These are phyloP conservation scores for Arachis hypogaea DNA, from an alignment of 306 rosid species.

Conservation along the genomic window DNA sequence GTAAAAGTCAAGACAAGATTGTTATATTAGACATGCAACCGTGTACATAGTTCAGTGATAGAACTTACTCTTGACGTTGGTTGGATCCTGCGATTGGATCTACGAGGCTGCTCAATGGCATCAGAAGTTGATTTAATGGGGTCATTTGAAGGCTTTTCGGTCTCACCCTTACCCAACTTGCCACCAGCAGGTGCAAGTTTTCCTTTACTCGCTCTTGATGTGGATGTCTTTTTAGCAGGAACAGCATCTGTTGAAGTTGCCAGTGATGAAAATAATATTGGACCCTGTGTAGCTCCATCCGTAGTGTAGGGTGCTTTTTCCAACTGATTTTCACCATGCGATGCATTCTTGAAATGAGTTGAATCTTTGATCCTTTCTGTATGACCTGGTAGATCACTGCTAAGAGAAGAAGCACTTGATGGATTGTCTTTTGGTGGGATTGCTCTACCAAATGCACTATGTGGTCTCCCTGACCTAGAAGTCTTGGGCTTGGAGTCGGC, in stretches of 20 bases:
- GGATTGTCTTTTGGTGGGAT: slow-evolving; percentile 45
- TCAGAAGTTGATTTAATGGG: slow-evolving; percentile 59
- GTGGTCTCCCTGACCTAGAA: slow-evolving; percentile 60
- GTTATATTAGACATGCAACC: background rate
- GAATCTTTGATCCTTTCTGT: slow-evolving; percentile 55
- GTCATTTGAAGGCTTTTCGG: slow-evolving; percentile 51
- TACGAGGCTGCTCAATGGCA: slow-evolving; percentile 83
- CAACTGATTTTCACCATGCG: slow-evolving; percentile 48
- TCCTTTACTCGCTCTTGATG: slow-evolving; percentile 70
- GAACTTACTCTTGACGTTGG: slow-evolving; percentile 94
- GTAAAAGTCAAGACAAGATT: background rate
- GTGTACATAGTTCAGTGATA: background rate
- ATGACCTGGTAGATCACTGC: slow-evolving; percentile 46
- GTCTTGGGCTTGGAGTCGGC: slow-evolving; percentile 68
- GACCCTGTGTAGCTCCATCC: slow-evolving; percentile 57
- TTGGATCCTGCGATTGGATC: slow-evolving; percentile 93
- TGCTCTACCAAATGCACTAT: slow-evolving; percentile 45
- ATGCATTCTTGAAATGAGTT: slow-evolving; percentile 51
- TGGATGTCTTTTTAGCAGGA: slow-evolving; percentile 58
- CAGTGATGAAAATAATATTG: slow-evolving; percentile 58
- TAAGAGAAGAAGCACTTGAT: slow-evolving; percentile 45
- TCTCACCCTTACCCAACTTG: slow-evolving; percentile 70
- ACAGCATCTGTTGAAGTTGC: slow-evolving; percentile 50
- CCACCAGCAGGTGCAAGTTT: slow-evolving; percentile 79
- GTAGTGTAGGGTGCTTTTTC: slow-evolving; percentile 55